Evolutionary conservation across 2,329 filamentous ascomycete species (phyloP), one percentile per base, ranked within the genome.

Genomic region (Fusarium sp.): DNA sequence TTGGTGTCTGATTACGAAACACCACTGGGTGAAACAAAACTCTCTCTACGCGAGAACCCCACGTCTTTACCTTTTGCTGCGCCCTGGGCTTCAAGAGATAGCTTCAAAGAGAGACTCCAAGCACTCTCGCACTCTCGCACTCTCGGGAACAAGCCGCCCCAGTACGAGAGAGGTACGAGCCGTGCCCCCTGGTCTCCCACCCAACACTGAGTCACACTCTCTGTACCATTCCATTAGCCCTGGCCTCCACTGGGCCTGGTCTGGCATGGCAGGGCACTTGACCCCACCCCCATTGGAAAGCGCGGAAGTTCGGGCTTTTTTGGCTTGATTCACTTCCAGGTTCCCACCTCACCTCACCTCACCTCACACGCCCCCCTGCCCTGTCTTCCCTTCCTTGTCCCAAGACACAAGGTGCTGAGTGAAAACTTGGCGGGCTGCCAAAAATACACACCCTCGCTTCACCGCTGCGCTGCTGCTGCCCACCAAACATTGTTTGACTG

Each of bases 401-500:
- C 19, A 19, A 19, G 19, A 19, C 19, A 3, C 53, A 58, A 54
- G 46, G 49, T 63, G 42, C 54, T 51, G 27, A 38, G 54, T 59
- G 54, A 48, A 57, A 63, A 60, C 46, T 49, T 55, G 61, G 52
- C 59, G 43, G 49, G 31, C 53, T 58, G 61, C 61, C 62, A 63
- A 65, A 63, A 65, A 65, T 66, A 60, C 62, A 66, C 63, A 60
- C 59, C 62, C 59, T 62, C 57, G 53, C 56, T 43, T 59, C 56
- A 59, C 56, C 56, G 56, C 56, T 37, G 35, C 35, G 17, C 35
- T 37, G 35, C 35, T 59, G 63, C 35, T 59, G 63, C 66, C 57
- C 63, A 67, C 67, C 67, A 70, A 68, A 65, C 57, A 68, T 60
- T 54, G 57, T 66, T 61, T 69, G 60, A 68, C 61, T 65, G 49